These are phyloP conservation scores for Acanthamoeba royreba DNA, from an alignment of 208 protist species.

Conservation along the genomic window DNA sequence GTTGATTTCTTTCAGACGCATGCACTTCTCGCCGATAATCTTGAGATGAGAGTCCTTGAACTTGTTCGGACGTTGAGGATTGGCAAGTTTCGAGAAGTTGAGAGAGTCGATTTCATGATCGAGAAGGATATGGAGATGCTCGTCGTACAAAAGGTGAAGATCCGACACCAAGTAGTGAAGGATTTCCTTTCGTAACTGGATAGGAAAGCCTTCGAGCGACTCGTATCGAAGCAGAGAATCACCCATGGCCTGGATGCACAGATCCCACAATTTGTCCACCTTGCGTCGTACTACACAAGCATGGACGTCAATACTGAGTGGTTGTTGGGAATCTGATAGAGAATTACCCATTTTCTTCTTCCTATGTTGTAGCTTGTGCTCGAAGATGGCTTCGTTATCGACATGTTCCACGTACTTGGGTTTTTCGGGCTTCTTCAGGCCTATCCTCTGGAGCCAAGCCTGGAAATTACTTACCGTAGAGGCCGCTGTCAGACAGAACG, in stretches of 20 bases:
- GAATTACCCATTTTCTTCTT: background rate
- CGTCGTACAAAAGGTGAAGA: background rate
- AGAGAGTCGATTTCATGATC: background rate
- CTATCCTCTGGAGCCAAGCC: background rate
- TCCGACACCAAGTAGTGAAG: background rate
- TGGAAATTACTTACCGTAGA: background rate
- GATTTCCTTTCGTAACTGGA: background rate
- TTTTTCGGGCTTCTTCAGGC: background rate
- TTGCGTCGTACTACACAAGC: background rate
- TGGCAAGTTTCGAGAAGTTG: background rate
- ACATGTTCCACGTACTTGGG: background rate
- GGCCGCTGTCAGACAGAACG: background rate
- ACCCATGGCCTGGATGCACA: background rate
- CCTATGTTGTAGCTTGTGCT: background rate
- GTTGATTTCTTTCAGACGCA: background rate
- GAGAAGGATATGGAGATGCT: background rate
- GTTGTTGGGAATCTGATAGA: background rate
- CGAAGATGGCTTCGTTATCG: background rate
- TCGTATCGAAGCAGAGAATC: background rate
- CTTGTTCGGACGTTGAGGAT: background rate
- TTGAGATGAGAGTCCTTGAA: background rate
- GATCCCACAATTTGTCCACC: background rate
- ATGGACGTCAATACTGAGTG: background rate
- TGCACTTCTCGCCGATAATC: background rate
- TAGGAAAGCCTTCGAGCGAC: slow-evolving; percentile 1